These are phyloP conservation scores for Periconia sp. DNA, from an alignment of 2,329 filamentous ascomycete genomes.

Conservation along the genomic window DNA sequence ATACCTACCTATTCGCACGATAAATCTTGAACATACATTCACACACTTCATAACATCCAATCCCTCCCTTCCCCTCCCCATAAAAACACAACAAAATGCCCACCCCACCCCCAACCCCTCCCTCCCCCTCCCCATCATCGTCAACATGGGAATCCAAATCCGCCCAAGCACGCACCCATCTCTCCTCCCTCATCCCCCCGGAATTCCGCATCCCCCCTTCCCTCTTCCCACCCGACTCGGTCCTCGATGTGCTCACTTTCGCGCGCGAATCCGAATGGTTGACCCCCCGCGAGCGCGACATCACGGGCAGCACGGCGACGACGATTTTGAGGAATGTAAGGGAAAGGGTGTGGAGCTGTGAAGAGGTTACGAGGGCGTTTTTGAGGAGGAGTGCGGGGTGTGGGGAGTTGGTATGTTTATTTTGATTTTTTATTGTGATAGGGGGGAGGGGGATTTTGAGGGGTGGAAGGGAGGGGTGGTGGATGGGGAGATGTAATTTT, in stretches of 20 bases:
- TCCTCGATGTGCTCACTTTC: conserved; percentile 60
- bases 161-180: conserved; percentile 45
- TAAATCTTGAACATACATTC: too few species aligned
- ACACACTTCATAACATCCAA: too few species aligned
- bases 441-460: too few species aligned
- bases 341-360: conserved; percentile 51
- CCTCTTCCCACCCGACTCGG: conserved; percentile 56
- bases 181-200: conserved; percentile 56
- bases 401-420: conserved; percentile 14
- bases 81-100: too few species aligned
- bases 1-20: too few species aligned
- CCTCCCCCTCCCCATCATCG: conserved; percentile 9
- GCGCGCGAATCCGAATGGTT: conserved; percentile 63
- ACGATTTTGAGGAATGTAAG: conserved; percentile 46
- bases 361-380: conserved; percentile 56
- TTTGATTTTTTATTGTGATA: too few species aligned
- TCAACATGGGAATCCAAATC: conserved; percentile 49
- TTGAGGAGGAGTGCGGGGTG: conserved; percentile 58
- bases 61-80: too few species aligned
- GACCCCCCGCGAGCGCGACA: conserved; percentile 53
- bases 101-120: too few species aligned
- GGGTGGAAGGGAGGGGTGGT: too few species aligned
- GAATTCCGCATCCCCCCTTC: conserved; percentile 60
- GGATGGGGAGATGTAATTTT: too few species aligned
- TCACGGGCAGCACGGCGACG: conserved; percentile 48